phyloP scores from a whole-genome alignment of 2,329 filamentous ascomycete species.

The Colletotrichum coccodes region DNA sequence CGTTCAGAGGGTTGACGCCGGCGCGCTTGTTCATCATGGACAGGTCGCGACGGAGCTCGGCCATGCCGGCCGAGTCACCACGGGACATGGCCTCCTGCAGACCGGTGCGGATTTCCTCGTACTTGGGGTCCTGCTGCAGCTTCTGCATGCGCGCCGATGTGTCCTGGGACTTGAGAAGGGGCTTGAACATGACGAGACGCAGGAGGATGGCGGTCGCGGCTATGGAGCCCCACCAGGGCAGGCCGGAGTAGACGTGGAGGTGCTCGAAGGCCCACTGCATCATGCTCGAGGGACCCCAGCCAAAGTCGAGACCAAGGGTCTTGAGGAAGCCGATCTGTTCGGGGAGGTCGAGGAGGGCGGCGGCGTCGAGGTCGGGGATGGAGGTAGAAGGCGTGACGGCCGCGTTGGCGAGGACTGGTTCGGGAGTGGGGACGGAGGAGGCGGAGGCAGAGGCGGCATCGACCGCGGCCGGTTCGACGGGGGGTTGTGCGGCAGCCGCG shows the following conservation, averaged over 20 bases:
- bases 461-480: constrained; percentile 26
- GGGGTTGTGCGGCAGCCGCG: constrained; percentile 29
- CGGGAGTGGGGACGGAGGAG: constrained; percentile 45
- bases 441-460: constrained; percentile 35
- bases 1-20: constrained; percentile 43
- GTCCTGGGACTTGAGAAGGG: constrained; percentile 71
- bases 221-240: constrained; percentile 88
- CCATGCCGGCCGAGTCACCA: constrained; percentile 64
- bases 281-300: constrained; percentile 79
- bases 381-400: constrained; percentile 25
- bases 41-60: constrained; percentile 47
- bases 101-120: constrained; percentile 48
- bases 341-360: constrained; percentile 67
- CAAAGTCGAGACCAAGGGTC: constrained; percentile 86
- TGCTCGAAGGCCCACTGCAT: constrained; percentile 86
- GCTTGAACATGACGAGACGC: constrained; percentile 73
- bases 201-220: constrained; percentile 71
- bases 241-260: constrained; percentile 77
- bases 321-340: constrained; percentile 86
- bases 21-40: constrained; percentile 50
- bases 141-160: constrained; percentile 70
- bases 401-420: constrained; percentile 26
- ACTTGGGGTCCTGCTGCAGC: constrained; percentile 64
- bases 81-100: constrained; percentile 62
- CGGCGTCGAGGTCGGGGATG: constrained; percentile 48